These are phyloP conservation scores for Backusella mclennaniae DNA, from an alignment of 192 early-diverging fungal genomes.

Conservation along the genomic window DNA sequence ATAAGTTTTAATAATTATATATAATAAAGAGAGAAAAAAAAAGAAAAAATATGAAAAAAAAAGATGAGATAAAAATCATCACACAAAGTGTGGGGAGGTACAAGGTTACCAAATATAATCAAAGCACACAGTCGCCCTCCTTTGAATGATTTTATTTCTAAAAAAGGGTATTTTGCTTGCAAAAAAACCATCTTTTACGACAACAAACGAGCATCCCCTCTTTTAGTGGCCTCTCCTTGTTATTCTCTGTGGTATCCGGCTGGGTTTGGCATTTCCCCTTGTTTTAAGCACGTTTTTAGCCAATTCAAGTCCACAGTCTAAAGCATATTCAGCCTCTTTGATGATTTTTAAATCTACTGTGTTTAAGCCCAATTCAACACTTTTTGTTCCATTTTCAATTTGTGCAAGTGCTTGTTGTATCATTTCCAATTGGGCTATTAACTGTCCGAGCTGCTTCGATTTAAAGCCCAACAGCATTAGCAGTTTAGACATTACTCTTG, in stretches of 20 bases:
- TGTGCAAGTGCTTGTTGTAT: background rate
- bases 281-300: background rate
- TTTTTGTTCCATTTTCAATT: conserved; percentile 4
- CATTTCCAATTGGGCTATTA: background rate
- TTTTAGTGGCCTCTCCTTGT: background rate
- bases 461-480: background rate
- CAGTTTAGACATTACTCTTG: background rate
- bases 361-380: conserved; percentile 5
- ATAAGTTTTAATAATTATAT: background rate
- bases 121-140: background rate
- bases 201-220: background rate
- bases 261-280: background rate
- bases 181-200: background rate
- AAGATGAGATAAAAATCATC: background rate
- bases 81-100: background rate
- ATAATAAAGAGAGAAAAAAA: background rate
- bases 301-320: background rate
- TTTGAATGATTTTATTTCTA: background rate
- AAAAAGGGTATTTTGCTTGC: conserved; percentile 1
- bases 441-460: background rate
- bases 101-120: background rate
- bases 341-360: background rate
- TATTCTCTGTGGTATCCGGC: background rate
- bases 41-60: background rate
- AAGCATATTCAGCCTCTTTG: background rate